Evolutionary conservation across 2,329 filamentous ascomycete species (phyloP), one percentile per base, ranked within the genome.

Genomic region (Colletotrichum gloeosporioides): DNA sequence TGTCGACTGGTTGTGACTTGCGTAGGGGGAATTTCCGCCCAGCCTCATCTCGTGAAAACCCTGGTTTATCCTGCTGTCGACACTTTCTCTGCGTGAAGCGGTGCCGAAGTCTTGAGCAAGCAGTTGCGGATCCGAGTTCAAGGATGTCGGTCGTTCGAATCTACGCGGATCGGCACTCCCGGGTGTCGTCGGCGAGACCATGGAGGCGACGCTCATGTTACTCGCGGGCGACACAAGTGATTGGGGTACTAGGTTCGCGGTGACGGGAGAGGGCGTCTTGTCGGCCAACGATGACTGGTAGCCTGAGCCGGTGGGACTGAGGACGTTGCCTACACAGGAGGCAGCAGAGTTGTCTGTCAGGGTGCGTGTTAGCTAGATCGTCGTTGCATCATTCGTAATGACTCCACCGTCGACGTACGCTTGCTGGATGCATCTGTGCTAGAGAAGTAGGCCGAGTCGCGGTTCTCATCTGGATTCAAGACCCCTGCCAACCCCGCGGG

Each of bases 51-150:
- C 93, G 73, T 89, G 90, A 36, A 96, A 93, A 61, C 90, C 90
- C 78, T 92, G 91, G 80, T 95, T 95, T 82, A 96, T 93, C 77
- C 94, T 91, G 83, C 94, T 95, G 83, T 96, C 94, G 6, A 96
- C 93, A 80, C 94, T 96, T 85, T 95, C 95, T 69, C 95, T 91
- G 74, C 94, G 90, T 64, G 93, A 92, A 65, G 93, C 89, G 3
- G 85, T 81, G 31, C 86, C 83, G 64, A 84, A 81, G 31, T 81
- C 84, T 74, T 84, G 76, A 6, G 82, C 81, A 57, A 82, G 79
- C 29, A 82, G 81, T 29, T 78, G 82, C 6, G 80, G 78, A 66
- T 78, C 77, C 25, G 82, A 82, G 62, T 87, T 84, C 74, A 84
- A 83, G 49, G 82, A 85, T 67, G 81, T 86, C 63, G 86, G 82